Base-by-base conservation (phyloP, 108 stramenopile genomes). In the Nitzschia sp. region DNA sequence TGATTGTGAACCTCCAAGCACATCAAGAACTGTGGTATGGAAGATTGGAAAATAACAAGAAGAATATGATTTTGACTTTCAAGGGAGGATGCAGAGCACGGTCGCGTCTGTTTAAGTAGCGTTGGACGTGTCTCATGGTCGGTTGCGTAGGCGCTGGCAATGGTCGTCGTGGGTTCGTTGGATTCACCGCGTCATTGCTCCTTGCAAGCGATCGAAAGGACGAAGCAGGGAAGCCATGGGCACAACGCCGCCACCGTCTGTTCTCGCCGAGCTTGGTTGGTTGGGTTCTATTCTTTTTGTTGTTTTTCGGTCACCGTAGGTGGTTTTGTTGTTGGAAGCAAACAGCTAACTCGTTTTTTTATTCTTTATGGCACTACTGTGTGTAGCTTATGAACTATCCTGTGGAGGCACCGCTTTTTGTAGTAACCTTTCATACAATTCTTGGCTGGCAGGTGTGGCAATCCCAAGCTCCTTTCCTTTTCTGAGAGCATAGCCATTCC, bases 121-220 rank as follows among this genome's bases (percentile, higher is more conserved):
- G 90, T 91, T 91, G 87, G 90, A 91, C 73, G 87, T 89, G 87
- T 78, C 61, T 68, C 41, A 58, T 73, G 80, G 83, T 87, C 85
- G 84, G 87, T 84, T 83, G 74, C 83, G 90, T 86, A 88, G 53
- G 87, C 77, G 83, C 85, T 86, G 84, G 86, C 84, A 66, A 69
- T 88, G 73, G 70, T 85, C 86, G 90, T 89, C 90, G 90, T 77
- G 50, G 8, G 50, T 48, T 17, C 46, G 6, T 48, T 48, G 46
- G n/a, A 48, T 48, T 48, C 22, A 40, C 83, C 83, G 79, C 79
- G 83, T 56, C 66, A 80, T 80, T 63, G 65, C 79, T 84, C 73
- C 69, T 77, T 59, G 65, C 65, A 69, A 50, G 59, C 52, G 56
- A 48, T 54, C 72, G 70, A 80, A 84, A 84, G 68, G 76, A 65